Conservation (phyloP, 208 protist genomes). For the Porcisia deanei region DNA sequence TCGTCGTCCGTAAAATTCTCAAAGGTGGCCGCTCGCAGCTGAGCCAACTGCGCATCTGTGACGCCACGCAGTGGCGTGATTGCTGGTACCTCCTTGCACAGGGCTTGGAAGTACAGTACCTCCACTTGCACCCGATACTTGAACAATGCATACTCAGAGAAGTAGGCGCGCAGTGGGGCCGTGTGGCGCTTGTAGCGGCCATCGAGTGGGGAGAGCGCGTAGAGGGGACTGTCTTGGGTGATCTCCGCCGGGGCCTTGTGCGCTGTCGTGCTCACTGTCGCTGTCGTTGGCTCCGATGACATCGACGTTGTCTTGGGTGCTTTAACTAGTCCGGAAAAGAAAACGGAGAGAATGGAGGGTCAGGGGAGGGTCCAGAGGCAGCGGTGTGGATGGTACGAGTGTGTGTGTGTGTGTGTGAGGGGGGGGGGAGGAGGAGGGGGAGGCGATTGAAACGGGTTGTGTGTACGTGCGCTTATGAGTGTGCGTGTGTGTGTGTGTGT, state of each 20-base stretch:
- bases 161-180: conserved; percentile 75
- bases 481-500: conserved; percentile 1
- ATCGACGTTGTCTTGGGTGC: neutral
- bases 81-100: conserved; percentile 62
- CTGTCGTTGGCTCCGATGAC: neutral
- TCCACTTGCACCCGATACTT: conserved; percentile 93
- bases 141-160: conserved; percentile 93
- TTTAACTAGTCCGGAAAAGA: neutral
- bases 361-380: neutral
- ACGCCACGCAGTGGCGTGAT: conserved; percentile 58
- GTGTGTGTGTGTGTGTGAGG: neutral
- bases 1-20: conserved; percentile 82
- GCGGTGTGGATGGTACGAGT: neutral
- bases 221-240: conserved; percentile 54
- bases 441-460: neutral
- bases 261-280: conserved; percentile 18
- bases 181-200: conserved; percentile 91
- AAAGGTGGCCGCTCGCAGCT: conserved; percentile 56
- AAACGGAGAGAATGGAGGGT: neutral
- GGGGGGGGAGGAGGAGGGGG: neutral
- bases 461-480: neutral
- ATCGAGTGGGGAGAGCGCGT: conserved; percentile 93
- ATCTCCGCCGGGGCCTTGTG: conserved; percentile 37
- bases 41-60: conserved; percentile 50
- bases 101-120: conserved; percentile 89